Evolutionary conservation across 2,329 filamentous ascomycete species (phyloP).

Genomic region (Fusarium nanum): DNA sequence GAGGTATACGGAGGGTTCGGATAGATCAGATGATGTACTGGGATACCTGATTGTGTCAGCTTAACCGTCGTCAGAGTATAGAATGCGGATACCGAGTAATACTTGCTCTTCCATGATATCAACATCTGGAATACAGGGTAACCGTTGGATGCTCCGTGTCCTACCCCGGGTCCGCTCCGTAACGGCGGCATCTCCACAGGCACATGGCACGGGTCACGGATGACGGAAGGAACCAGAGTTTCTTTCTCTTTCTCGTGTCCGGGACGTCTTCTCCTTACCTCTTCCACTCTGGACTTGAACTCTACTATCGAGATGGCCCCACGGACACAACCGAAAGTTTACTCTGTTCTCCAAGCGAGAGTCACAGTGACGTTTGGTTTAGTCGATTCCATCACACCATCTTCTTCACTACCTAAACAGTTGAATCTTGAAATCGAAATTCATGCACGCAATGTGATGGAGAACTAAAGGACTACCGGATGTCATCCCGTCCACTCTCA

Average conservation of each 20-base stretch:
- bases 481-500: conserved; percentile 37
- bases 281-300: neutral
- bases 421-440: conserved; percentile 1
- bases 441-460: conserved; percentile 19
- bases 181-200: conserved; percentile 27
- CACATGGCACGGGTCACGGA: conserved; percentile 29
- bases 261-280: neutral
- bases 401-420: neutral
- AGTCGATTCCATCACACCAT: conserved; percentile 28
- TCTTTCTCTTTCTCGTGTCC: conserved; percentile 8
- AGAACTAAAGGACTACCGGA: conserved; percentile 20
- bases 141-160: conserved; percentile 29
- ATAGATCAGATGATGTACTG: neutral
- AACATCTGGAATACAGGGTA: conserved; percentile 35
- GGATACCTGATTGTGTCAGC: neutral
- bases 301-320: neutral
- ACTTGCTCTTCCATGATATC: neutral
- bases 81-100: neutral
- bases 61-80: neutral
- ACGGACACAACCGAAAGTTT: neutral
- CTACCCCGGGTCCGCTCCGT: conserved; percentile 33
- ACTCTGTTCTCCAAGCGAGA: conserved; percentile 16
- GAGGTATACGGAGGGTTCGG: neutral
- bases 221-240: conserved; percentile 37
- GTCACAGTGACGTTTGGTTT: conserved; percentile 40